Base-by-base conservation (phyloP, 169 alveolate species). In the Cystoisospora suis region DNA sequence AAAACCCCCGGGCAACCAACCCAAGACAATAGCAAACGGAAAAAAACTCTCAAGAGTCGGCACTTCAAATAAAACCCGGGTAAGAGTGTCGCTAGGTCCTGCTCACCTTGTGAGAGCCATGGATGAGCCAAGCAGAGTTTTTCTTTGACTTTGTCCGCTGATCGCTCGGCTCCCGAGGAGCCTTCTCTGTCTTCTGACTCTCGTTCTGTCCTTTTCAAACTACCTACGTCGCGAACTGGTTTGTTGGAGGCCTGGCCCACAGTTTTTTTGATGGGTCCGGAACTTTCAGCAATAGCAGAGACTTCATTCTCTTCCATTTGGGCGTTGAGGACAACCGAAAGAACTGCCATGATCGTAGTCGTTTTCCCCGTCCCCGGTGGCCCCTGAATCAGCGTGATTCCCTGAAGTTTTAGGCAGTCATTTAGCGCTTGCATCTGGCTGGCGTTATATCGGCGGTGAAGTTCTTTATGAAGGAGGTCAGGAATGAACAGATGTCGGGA, bases 351-450 rank as follows among this genome's bases (percentile, higher is more conserved):
- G 36, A 94, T 94, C 23, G 96, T 94, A 49, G 95, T 90, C 49
- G 95, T 90, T 85, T 94, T 94, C 3, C 96, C 96, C 6, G 96
- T 94, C 36, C 96, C 95, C 0, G 95, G 95, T 3, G 94, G 94
- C 32, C 95, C 96, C 81, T 94, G 96, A 27, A 94, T 90, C 34
- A 92, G 94, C 7, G 96, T 94, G 86, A 94, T 69, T 36, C 96
- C 96, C 36, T 81, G 87, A 32, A 86, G 46, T 89, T 92, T 94
- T n/a, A 91, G 75, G 46, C 93, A 90, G 29, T 58, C 94, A 75
- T 87, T 65, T 17, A 94, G 86, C 75, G 96, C 95, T 6, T 89
- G 83, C 88, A 81, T 79, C 91, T 94, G 96, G 58, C 93, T 87
- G 29, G 77, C 91, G 75, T 92, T 92, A 46, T 88, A 92, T 44